Evolutionary conservation across 1,284 basidiomycete genomes (phyloP).

Genomic region (Ustilago vetiveriae): DNA sequence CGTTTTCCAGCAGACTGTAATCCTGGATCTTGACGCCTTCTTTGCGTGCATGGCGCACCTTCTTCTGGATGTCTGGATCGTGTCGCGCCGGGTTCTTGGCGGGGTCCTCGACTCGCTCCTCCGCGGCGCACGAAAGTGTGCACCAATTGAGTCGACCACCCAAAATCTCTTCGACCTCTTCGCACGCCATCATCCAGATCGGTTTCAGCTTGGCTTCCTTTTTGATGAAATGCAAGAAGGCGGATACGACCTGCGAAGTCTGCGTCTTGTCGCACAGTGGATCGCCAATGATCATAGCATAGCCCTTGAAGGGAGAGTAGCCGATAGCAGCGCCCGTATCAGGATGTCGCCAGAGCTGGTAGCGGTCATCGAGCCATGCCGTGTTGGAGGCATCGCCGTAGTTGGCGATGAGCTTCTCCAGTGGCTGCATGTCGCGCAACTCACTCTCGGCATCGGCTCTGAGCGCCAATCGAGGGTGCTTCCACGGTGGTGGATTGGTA

Average conservation of each 20-base stretch:
- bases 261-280: slow-evolving; percentile 71
- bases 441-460: slow-evolving; percentile 35
- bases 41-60: slow-evolving; percentile 71
- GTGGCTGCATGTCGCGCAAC: slow-evolving; percentile 56
- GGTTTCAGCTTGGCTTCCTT: slow-evolving; percentile 70
- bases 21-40: slow-evolving; percentile 70
- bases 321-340: slow-evolving; percentile 71
- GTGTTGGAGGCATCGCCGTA: slow-evolving; percentile 74
- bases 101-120: slow-evolving; percentile 72
- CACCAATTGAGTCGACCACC: slow-evolving; percentile 71
- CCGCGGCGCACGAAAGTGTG: slow-evolving; percentile 71
- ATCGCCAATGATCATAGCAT: slow-evolving; percentile 71
- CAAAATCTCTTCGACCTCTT: slow-evolving; percentile 70
- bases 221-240: slow-evolving; percentile 69
- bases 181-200: slow-evolving; percentile 72
- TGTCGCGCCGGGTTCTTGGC: slow-evolving; percentile 68
- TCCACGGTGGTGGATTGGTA: slow-evolving; percentile 61
- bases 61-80: slow-evolving; percentile 70
- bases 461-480: slow-evolving; percentile 26
- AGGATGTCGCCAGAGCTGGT: slow-evolving; percentile 71
- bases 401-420: slow-evolving; percentile 71
- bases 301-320: slow-evolving; percentile 68
- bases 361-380: slow-evolving; percentile 73
- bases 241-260: slow-evolving; percentile 69
- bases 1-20: slow-evolving; percentile 60